These are phyloP conservation scores for Corylus heterophylla DNA, from an alignment of 306 rosid genomes.

Conservation along the genomic window DNA sequence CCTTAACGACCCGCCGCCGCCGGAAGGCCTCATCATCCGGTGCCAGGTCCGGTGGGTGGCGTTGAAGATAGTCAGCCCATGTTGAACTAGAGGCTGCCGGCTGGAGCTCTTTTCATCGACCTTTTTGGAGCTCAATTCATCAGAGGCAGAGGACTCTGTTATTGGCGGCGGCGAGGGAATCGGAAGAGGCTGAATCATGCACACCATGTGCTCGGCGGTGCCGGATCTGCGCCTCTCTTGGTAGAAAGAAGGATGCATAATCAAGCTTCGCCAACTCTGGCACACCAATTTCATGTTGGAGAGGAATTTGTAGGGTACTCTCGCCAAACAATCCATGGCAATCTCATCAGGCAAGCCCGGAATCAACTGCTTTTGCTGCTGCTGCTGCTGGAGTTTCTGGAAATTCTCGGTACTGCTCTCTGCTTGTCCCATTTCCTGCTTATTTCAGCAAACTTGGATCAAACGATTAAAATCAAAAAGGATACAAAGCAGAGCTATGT, in stretches of 20 bases:
- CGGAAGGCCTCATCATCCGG: neutral
- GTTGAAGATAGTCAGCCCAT: constrained; percentile 9
- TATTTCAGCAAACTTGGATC: neutral
- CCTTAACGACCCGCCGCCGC: neutral
- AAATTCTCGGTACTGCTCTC: neutral
- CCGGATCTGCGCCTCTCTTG: neutral
- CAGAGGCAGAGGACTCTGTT: neutral
- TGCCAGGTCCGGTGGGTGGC: constrained; percentile 1
- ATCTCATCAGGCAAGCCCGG: constrained; percentile 15
- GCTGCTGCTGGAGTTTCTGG: neutral
- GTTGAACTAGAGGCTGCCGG: neutral
- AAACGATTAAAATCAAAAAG: neutral
- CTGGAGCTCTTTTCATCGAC: neutral
- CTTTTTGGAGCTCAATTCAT: neutral
- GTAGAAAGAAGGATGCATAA: neutral
- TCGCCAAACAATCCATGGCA: constrained; percentile 2
- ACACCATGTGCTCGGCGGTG: constrained; percentile 1
- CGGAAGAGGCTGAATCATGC: constrained; percentile 5
- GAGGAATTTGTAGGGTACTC: neutral
- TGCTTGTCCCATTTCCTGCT: constrained; percentile 1
- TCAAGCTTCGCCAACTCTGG: constrained; percentile 4
- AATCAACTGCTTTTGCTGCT: constrained; percentile 3
- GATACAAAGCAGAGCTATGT: neutral
- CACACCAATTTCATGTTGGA: constrained; percentile 4
- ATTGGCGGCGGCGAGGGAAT: neutral